Evolutionary conservation across 2,329 filamentous ascomycete genomes (phyloP), one percentile per base, ranked within the genome.

Genomic region (Ceratocystis cubensis): DNA sequence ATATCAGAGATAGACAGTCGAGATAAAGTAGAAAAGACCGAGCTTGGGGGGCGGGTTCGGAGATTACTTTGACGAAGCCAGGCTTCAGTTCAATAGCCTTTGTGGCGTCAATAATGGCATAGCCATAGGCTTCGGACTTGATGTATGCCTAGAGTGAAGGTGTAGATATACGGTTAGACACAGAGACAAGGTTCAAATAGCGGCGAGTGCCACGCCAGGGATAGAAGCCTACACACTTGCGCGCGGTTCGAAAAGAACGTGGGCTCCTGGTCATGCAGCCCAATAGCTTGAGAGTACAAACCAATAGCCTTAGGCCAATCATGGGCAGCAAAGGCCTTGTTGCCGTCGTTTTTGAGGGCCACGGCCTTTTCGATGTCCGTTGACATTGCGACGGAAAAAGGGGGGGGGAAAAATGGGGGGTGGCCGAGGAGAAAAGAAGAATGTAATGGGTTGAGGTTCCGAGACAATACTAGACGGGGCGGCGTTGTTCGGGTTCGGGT

Each of bases 221-320:
- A 44, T 13, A 53, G 25, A 10, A 17, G 22, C 62, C 22, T 65
- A 78, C 82, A 70, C 76, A 96, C 93, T 84, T 96, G 93, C 22
- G 94, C 94, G 75, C 94, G 84, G 78, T 99, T 99, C 72, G 90
- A 91, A 78, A 86, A 97, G 78, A 92, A 97, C 0, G 92, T 88
- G 5, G 92, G 89, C 73, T 97, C 88, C 71, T 88, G 81, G 73
- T 88, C 84, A 77, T 96, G 87, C 71, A 89, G 78, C 69, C 88
- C 86, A 74, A 99, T 97, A 30, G 93, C 93, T 77, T 95, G 84
- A 66, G 85, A 85, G 76, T 99, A 99, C 71, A 86, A 85, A 1
- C 92, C 86, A 70, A 96, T 82, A 6, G 94, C 94, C 2, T 82
- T 79, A 10, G 82, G 84, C 88, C 89, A 99, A 79, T 97, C 88